Evolutionary conservation across 768 basidiomycete species (phyloP), one percentile per base, ranked within the genome.

Genomic region (Lanmaoa rubissima): DNA sequence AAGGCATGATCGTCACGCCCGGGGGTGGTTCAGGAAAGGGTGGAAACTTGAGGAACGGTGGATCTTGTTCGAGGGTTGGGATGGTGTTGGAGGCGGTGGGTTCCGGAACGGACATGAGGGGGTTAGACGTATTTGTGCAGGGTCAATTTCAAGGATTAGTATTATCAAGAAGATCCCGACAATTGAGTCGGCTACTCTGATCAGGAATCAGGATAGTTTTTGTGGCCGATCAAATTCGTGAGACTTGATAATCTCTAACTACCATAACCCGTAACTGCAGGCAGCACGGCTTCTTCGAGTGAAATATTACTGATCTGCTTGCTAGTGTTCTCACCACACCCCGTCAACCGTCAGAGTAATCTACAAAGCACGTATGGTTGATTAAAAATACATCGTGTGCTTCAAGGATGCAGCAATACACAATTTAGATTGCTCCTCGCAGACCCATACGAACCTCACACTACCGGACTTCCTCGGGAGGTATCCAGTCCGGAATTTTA

Each of bases 401-500:
- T n/a, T n/a, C 19, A 19, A 21, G 4, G 21, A 34, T 45, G 14
- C 35, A 41, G 31, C 10, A 42, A 39, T 35, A 13, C 17, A 36
- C 16, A 35, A 21, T 21, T 11, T 5, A 41, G 36, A 45, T 14
- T 32, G 26, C 12, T 24, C 36, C 53, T 35, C 10, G 3, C 38
- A 50, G 16, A 51, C n/a, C 32, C 28, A 5, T 34, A 14, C 14
- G 26, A 40, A 16, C 19, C 24, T 40, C 19, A 7, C 21, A 36
- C 73, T 75, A 85, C 54, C 85, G 74, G 55, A 85, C 65, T 64
- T 84, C 81, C 51, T 81, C 62, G 10, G 88, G 90, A 39, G 89
- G 90, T 54, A 86, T 75, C 83, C 84, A 90, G 55, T 88, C 87
- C 1, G 89, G 89, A 46, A 92, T 77, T 57, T 79, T 79, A 67